Evolutionary conservation across 1,139 yeast species (phyloP).

Genomic region (Lodderomyces elongisporus): DNA sequence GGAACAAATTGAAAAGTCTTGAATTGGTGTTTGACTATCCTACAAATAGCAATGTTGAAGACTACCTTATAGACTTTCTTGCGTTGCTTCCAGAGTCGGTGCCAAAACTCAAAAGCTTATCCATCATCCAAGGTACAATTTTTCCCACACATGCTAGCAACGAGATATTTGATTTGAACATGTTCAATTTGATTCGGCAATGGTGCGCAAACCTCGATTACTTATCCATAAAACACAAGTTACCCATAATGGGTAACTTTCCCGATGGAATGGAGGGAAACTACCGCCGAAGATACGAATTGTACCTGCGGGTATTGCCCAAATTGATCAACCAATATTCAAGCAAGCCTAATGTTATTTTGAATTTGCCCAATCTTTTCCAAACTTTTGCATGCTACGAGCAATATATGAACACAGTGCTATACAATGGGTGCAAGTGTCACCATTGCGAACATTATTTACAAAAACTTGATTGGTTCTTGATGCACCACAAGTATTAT

Average conservation of each 20-base stretch:
- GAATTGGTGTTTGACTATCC: constrained; percentile 23
- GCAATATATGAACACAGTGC: constrained; percentile 57
- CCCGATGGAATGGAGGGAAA: constrained; percentile 69
- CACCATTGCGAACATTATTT: constrained; percentile 46
- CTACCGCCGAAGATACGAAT: constrained; percentile 49
- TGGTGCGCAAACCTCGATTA: constrained; percentile 19
- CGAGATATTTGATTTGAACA: constrained; percentile 53
- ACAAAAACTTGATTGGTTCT: constrained; percentile 48
- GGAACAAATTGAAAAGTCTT: constrained; percentile 18
- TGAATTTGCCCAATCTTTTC: constrained; percentile 55
- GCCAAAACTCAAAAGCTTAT: constrained; percentile 29
- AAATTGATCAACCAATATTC: constrained; percentile 20
- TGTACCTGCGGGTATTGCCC: constrained; percentile 49
- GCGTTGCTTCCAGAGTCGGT: constrained; percentile 15
- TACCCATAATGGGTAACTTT: constrained; percentile 29
- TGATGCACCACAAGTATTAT: constrained; percentile 60
- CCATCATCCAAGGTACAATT: constrained; percentile 42
- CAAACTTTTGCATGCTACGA: constrained; percentile 63
- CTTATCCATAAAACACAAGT: constrained; percentile 46
- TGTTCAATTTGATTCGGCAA: constrained; percentile 39
- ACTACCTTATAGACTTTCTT: constrained; percentile 39
- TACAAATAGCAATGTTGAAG: constrained; percentile 30
- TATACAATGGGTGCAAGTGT: constrained; percentile 78
- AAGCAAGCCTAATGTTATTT: constrained; percentile 22
- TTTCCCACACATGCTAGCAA: constrained; percentile 37